phyloP scores from a whole-genome alignment of 2,329 filamentous ascomycete genomes.

The Epichloe bromicola region DNA sequence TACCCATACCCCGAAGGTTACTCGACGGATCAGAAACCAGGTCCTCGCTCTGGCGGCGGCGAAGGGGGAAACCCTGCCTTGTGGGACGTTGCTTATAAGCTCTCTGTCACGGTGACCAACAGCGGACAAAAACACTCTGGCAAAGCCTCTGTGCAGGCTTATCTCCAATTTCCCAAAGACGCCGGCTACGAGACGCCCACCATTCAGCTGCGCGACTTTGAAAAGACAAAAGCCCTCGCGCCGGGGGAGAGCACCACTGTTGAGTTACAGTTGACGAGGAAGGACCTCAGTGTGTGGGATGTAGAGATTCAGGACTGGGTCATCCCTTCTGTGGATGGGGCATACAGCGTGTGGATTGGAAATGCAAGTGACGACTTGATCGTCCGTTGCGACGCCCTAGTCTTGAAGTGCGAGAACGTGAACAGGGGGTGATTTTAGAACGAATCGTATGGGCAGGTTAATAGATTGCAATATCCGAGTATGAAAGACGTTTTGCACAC shows the following conservation, averaged over 20 bases:
- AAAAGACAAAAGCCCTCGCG: slow-evolving; percentile 46
- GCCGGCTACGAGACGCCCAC: slow-evolving; percentile 47
- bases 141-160: slow-evolving; percentile 33
- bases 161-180: slow-evolving; percentile 29
- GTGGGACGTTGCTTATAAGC: slow-evolving; percentile 35
- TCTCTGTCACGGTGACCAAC: slow-evolving; percentile 38
- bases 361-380: slow-evolving; percentile 23
- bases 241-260: slow-evolving; percentile 38
- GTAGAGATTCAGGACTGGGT: slow-evolving; percentile 56
- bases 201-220: slow-evolving; percentile 58
- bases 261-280: slow-evolving; percentile 46
- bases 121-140: slow-evolving; percentile 29
- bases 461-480: too few species aligned
- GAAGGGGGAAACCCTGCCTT: slow-evolving; percentile 59
- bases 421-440: background rate
- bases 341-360: slow-evolving; percentile 27
- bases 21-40: slow-evolving; percentile 30
- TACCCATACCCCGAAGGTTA: slow-evolving; percentile 58
- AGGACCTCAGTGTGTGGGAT: slow-evolving; percentile 65
- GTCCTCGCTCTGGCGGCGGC: slow-evolving; percentile 51
- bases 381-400: slow-evolving; percentile 17
- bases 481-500: too few species aligned
- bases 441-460: too few species aligned
- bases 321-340: slow-evolving; percentile 23
- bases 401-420: slow-evolving; percentile 15